Evolutionary conservation across 495 filamentous ascomycete genomes (phyloP), one percentile per base, ranked within the genome.

Genomic region (Mytilinidion resinicola): DNA sequence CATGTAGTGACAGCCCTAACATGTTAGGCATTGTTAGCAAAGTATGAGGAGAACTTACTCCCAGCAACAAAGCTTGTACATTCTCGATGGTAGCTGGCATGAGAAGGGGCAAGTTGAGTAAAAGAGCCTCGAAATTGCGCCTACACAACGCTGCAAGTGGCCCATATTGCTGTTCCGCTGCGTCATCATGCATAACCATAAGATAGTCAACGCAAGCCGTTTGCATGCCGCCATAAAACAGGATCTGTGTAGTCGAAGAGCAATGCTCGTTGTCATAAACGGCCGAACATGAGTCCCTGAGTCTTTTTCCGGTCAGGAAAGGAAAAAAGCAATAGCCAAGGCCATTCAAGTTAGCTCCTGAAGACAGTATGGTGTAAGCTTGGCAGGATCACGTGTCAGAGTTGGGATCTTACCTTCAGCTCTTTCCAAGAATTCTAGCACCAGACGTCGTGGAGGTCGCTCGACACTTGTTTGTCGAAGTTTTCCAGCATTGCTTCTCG

Each of bases 51-150:
- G 1, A 42, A 71, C 76, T 72, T 59, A 85, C 83, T 11, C 80
- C 84, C 42, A 86, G 67, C 5, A 81, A 59, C 38, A 88, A 66
- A 6, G 83, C 81, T 50, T 82, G 78, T 44, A 85, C 74, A 33
- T 78, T 85, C 49, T 86, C 83, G 15, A 71, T 70, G 14, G 72
- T 79, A 0, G 80, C 76, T 0, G 83, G 79, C 74, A 84, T 75
- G 54, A 85, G 66, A 43, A 87, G 70, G 34, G 77, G 80, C 44
- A 88, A 61, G 49, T 79, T 78, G 6, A 77, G 73, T 33, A 88
- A 6, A 30, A 30, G 25, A 30, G 25, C 2, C 25, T 30, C 25
- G 25, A 30, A 30, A 6, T 30, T 30, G 25, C 25, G 25, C 25
- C 25, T 30, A 30, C 25, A 30, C 25, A 30, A 30, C 6, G 25